These are phyloP conservation scores for Aureobasidium sp. DNA, from an alignment of 2,329 filamentous ascomycete species.

Conservation along the genomic window DNA sequence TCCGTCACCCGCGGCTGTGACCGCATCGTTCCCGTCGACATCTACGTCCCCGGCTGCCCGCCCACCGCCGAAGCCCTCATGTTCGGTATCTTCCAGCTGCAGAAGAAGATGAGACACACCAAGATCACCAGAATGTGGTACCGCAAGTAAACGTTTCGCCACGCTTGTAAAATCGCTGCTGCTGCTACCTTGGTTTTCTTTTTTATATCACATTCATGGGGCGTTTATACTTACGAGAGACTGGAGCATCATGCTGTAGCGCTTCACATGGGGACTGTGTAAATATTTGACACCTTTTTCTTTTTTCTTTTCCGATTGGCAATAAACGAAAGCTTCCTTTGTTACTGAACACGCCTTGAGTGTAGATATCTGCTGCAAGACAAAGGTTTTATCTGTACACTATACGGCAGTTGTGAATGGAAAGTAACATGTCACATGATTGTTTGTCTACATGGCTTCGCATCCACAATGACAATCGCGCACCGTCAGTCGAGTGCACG, in stretches of 20 bases:
- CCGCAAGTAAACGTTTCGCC: constrained; percentile 31
- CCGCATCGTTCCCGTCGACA: constrained; percentile 67
- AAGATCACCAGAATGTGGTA: constrained; percentile 49
- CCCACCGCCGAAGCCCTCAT: constrained; percentile 45
- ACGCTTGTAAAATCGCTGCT: not conserved
- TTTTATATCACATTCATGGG: not conserved
- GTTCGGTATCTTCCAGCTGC: constrained; percentile 62
- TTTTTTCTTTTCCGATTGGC: not conserved
- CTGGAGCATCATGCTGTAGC: constrained; percentile 9
- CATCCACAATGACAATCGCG: too few relatives aligned
- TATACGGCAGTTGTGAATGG: not conserved
- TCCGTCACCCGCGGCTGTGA: constrained; percentile 67
- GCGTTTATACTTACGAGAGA: constrained; percentile 4
- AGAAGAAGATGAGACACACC: constrained; percentile 61
- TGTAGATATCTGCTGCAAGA: not conserved
- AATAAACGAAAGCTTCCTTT: constrained; percentile 7
- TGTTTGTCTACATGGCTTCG: too few relatives aligned
- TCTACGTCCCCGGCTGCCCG: constrained; percentile 68
- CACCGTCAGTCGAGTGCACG: too few relatives aligned
- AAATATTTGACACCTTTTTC: constrained; percentile 8
- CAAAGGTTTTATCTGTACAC: not conserved
- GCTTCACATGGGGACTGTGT: constrained; percentile 3
- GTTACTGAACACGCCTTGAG: not conserved
- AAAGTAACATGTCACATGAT: not conserved
- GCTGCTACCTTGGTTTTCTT: not conserved